Evolutionary conservation across 2,329 filamentous ascomycete genomes (phyloP), one percentile per base, ranked within the genome.

Genomic region (Beauveria scarabaeidicola): DNA sequence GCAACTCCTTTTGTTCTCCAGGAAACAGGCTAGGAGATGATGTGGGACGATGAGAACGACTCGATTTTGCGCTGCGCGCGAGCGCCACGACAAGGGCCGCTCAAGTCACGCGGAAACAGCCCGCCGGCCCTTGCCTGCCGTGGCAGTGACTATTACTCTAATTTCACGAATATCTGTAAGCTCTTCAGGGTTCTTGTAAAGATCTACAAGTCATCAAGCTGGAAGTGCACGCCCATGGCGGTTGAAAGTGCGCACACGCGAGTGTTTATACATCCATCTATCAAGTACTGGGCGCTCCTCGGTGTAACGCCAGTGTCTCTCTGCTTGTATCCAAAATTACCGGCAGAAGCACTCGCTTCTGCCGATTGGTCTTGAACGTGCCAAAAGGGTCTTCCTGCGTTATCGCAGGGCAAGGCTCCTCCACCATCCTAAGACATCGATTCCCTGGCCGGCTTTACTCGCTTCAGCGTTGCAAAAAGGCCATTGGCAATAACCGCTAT

Each of bases 371-470:
- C 43, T 25, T 8, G 4, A 21, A 46, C 21, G 13, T 13, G 43
- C 9, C 21, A 46, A 7, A 8, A 25, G 21, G 21, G 43, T 25
- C 43, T 32, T 53, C n/a, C 52, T 40, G 51, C 51, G 23, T 40
- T 41, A 43, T 53, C 52, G 15, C 23, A 9, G 41, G 11, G 50
- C 50, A 52, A 25, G 50, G 21, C 36, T 43, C 52, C 52, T 43
- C 52, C 52, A 53, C 52, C 52, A 15, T 53, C 38, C 52, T 53
- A 53, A 53, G 52, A 53, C 52, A 53, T 41, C 52, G 15, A 29
- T 29, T 13, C 21, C 38, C 38, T 23, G 38, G 38, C 23, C 23
- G 29, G 23, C 21, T 29, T 52, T 25, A 32, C 29, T 27, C 38
- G 25, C 25, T 25, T 27, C 51, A 23, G 50, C 29, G 38, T 36